Percentiles rank a stretch among this genome's conserved stretches.
Conservation (phyloP, 169 alveolate genomes). For the Eimeria acervulina region DNA sequence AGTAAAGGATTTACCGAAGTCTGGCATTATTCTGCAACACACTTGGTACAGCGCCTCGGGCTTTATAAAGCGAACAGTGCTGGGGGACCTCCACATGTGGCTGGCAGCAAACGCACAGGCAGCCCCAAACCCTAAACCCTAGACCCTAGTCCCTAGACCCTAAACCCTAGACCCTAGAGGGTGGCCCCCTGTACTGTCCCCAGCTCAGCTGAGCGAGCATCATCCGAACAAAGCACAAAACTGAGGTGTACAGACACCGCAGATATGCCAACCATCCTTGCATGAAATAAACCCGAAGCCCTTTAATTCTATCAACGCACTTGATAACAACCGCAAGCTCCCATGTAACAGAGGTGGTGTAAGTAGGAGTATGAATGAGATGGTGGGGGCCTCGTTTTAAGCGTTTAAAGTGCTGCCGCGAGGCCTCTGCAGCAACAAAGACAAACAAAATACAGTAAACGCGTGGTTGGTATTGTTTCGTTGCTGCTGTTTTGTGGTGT, state of each 20-base stretch:
- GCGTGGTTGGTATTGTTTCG: no score
- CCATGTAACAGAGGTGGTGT: conserved; percentile 68
- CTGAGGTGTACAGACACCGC: neutral
- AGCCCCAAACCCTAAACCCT: neutral
- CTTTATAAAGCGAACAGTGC: conserved; percentile 81
- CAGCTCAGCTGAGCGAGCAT: neutral
- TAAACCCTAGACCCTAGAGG: neutral
- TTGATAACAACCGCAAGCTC: conserved; percentile 60
- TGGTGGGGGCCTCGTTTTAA: conserved; percentile 54
- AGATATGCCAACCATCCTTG: neutral
- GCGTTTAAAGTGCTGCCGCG: conserved; percentile 42
- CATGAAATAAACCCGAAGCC: neutral
- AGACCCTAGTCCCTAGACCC: neutral
- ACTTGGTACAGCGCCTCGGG: conserved; percentile 84
- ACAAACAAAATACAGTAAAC: neutral
- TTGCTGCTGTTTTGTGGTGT: no score
- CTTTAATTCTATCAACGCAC: neutral
- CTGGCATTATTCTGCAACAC: conserved; percentile 83
- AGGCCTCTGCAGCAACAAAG: conserved; percentile 28
- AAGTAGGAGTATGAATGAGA: conserved; percentile 38
- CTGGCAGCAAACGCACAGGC: conserved; percentile 35
- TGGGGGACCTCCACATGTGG: conserved; percentile 81
- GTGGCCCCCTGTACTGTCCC: neutral
- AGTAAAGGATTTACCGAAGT: conserved; percentile 60
- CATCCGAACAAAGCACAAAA: neutral